A percentile compares a stretch with the other conserved stretches of the same genome.
Evolutionary conservation across 2,329 filamentous ascomycete species (phyloP).

Genomic region (Chaetomium strumarium): DNA sequence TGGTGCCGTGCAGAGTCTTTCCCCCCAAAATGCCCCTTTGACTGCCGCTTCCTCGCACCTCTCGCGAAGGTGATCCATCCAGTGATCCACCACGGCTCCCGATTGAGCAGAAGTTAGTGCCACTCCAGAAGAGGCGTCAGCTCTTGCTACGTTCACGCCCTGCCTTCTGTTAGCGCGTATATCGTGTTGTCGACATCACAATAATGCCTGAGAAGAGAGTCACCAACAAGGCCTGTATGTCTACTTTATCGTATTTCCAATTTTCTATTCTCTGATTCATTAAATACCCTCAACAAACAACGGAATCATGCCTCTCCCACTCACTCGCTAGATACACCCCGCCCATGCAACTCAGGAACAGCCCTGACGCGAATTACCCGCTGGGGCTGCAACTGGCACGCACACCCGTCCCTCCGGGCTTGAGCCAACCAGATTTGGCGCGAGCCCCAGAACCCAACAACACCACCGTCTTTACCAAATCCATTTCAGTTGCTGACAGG

Average conservation of each 20-base stretch:
- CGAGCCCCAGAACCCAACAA: constrained; percentile 1
- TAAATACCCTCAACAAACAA: too few species aligned
- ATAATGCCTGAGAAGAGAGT: too few species aligned
- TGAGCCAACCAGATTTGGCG: constrained; percentile 6
- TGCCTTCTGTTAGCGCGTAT: not conserved
- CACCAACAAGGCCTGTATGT: too few species aligned
- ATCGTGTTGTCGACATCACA: not conserved
- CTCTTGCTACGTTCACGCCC: constrained; percentile 19
- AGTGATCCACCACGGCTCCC: constrained; percentile 16
- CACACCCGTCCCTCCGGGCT: constrained; percentile 8
- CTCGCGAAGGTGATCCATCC: constrained; percentile 30
- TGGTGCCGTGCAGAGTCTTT: constrained; percentile 25
- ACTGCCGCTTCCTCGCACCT: constrained; percentile 27
- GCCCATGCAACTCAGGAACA: constrained; percentile 12
- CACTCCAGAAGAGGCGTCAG: constrained; percentile 20
- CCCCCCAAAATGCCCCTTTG: constrained; percentile 27
- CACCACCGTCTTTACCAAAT: not conserved
- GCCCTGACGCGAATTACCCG: constrained; percentile 22
- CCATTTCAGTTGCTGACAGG: not conserved
- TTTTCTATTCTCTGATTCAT: too few species aligned
- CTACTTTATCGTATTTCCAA: too few species aligned
- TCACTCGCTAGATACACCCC: constrained; percentile 19
- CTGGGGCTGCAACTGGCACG: constrained; percentile 23
- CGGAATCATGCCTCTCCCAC: not conserved
- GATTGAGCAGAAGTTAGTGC: constrained; percentile 25